phyloP scores from a whole-genome alignment of 495 filamentous ascomycete genomes.

The Thermochaetoides thermophila region DNA sequence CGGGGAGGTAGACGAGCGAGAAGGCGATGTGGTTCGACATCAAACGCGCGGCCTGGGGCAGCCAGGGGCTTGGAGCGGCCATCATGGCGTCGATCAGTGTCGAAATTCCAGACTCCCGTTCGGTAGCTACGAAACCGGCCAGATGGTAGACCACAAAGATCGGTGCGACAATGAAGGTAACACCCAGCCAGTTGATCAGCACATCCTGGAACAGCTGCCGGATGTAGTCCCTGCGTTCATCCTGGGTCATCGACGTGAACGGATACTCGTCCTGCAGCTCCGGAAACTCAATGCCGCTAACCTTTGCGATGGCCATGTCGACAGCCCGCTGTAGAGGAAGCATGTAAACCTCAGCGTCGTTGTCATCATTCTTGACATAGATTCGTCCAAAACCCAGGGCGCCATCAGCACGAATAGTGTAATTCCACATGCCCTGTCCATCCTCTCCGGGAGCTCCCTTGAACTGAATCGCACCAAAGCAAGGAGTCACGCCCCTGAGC shows the following conservation, averaged over 20 bases:
- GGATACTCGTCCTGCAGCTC: conserved; percentile 46
- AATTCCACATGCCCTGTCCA: conserved; percentile 58
- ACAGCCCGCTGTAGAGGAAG: conserved; percentile 66
- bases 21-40: conserved; percentile 55
- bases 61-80: conserved; percentile 47
- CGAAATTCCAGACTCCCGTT: conserved; percentile 66
- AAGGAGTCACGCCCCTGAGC: conserved; percentile 54
- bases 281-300: conserved; percentile 27
- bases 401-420: conserved; percentile 61
- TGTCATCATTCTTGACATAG: conserved; percentile 39
- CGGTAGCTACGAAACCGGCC: conserved; percentile 58
- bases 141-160: conserved; percentile 63
- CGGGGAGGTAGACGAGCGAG: conserved; percentile 49
- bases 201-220: conserved; percentile 49
- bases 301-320: conserved; percentile 49
- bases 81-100: conserved; percentile 74
- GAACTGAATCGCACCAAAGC: conserved; percentile 66
- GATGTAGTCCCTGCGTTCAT: conserved; percentile 47
- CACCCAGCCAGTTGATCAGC: conserved; percentile 51
- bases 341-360: conserved; percentile 58
- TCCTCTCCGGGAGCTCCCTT: conserved; percentile 56
- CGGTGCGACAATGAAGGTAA: conserved; percentile 53
- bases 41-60: conserved; percentile 52
- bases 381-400: conserved; percentile 41
- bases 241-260: conserved; percentile 51